phyloP scores from a whole-genome alignment of 208 protist genomes.

The Angomonas deanei region DNA sequence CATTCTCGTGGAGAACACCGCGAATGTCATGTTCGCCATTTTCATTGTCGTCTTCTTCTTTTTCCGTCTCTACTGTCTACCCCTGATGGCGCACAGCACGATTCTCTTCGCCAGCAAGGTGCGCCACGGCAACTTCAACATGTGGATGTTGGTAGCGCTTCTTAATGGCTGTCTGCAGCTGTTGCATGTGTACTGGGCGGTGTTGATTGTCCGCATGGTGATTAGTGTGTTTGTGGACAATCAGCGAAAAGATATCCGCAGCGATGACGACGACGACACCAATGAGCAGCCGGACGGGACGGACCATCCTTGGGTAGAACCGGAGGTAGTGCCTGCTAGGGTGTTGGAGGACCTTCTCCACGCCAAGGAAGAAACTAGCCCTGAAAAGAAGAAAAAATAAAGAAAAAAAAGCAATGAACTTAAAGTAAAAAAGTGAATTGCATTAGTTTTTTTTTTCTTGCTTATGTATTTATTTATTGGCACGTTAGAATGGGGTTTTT shows the following conservation, averaged over 20 bases:
- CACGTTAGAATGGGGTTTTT: too few relatives aligned
- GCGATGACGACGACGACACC: slow-evolving; percentile 32
- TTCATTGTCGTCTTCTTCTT: slow-evolving; percentile 58
- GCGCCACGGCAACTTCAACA: slow-evolving; percentile 43
- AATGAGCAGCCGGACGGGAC: slow-evolving; percentile 17
- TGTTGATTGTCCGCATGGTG: slow-evolving; percentile 44
- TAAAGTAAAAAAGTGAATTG: background rate
- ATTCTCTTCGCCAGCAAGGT: slow-evolving; percentile 27
- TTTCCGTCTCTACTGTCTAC: slow-evolving; percentile 57
- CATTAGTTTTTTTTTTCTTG: background rate
- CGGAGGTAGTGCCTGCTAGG: background rate
- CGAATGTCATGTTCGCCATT: slow-evolving; percentile 36
- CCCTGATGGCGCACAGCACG: slow-evolving; percentile 24
- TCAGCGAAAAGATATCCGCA: slow-evolving; percentile 51
- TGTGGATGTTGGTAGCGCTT: slow-evolving; percentile 43
- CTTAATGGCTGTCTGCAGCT: slow-evolving; percentile 54
- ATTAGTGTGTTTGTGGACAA: slow-evolving; percentile 17
- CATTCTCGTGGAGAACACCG: slow-evolving; percentile 24
- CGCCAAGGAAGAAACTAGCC: background rate
- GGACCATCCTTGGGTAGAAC: slow-evolving; percentile 4
- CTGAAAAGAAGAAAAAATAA: slow-evolving; percentile 7
- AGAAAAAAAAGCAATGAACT: background rate
- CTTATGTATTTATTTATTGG: background rate
- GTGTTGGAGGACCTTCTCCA: background rate
- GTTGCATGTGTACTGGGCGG: slow-evolving; percentile 64